These are phyloP conservation scores for Trichoderma sp. DNA, from an alignment of 2,329 filamentous ascomycete genomes.

Conservation along the genomic window DNA sequence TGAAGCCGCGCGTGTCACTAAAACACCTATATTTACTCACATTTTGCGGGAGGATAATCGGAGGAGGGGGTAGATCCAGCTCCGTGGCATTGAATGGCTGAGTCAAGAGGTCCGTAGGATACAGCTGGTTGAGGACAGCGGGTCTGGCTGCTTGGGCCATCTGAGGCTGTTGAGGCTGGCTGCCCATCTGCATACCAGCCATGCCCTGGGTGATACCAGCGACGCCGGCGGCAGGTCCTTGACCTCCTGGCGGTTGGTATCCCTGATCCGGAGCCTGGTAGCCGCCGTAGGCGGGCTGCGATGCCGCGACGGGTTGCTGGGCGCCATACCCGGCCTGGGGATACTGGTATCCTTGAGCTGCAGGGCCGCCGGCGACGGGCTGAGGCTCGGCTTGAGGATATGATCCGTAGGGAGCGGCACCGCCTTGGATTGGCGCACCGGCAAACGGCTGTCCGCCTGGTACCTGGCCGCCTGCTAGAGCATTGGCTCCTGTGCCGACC, in stretches of 20 bases:
- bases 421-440: conserved; percentile 47
- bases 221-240: conserved; percentile 53
- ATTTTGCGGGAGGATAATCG: conserved; percentile 88
- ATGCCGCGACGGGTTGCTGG: conserved; percentile 45
- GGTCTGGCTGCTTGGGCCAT: conserved; percentile 46
- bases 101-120: conserved; percentile 86
- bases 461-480: conserved; percentile 55
- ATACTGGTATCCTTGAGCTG: conserved; percentile 48
- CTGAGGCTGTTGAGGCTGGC: conserved; percentile 47
- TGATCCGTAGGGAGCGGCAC: conserved; percentile 58
- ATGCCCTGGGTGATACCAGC: conserved; percentile 82
- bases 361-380: conserved; percentile 40
- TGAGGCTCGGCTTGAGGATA: conserved; percentile 60
- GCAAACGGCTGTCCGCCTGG: conserved; percentile 52
- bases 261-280: conserved; percentile 59
- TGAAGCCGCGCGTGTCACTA: not conserved
- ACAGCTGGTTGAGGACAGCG: conserved; percentile 79
- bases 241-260: conserved; percentile 60
- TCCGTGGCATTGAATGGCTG: conserved; percentile 95
- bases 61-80: conserved; percentile 86
- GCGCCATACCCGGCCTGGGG: conserved; percentile 50
- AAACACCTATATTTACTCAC: conserved; percentile 56
- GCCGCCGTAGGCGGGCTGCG: conserved; percentile 47
- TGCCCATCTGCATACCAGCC: conserved; percentile 79
- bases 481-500: conserved; percentile 86